Evolutionary conservation across 495 filamentous ascomycete genomes (phyloP).

Genomic region (Aspergillus diversus): DNA sequence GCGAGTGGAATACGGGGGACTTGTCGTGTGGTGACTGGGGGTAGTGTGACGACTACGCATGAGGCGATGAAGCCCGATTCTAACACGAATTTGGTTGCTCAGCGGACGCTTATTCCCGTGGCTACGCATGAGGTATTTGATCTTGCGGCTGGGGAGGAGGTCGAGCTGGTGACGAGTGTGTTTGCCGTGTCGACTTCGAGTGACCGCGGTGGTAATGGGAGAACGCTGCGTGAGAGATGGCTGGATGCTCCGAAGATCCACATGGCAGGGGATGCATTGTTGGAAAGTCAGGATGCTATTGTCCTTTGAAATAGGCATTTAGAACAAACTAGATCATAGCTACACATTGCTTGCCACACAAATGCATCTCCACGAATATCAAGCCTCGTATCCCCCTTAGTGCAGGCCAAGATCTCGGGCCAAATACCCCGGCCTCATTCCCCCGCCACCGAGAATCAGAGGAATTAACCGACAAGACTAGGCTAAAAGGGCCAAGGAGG

Average conservation of each 20-base stretch:
- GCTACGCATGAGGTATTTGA: constrained; percentile 7
- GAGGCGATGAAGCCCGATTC: constrained; percentile 17
- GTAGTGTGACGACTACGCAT: neutral
- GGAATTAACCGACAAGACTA: too few species aligned
- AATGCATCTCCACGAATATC: too few species aligned
- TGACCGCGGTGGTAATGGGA: neutral
- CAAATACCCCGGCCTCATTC: too few species aligned
- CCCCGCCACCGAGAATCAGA: too few species aligned
- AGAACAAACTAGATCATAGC: too few species aligned
- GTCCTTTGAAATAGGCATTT: neutral
- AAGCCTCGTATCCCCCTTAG: too few species aligned
- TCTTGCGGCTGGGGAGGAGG: neutral
- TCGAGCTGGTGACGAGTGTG: constrained; percentile 4
- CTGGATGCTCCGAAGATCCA: constrained; percentile 3
- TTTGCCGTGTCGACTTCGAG: constrained; percentile 1
- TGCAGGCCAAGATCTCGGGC: too few species aligned
- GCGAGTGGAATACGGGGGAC: constrained; percentile 6
- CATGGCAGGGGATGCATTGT: neutral
- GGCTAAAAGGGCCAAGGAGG: too few species aligned
- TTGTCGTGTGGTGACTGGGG: neutral
- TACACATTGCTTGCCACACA: too few species aligned
- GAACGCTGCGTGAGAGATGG: neutral
- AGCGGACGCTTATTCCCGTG: constrained; percentile 16
- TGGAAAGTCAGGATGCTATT: constrained; percentile 1
- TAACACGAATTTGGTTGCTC: constrained; percentile 12